Conservation (phyloP, 1,139 yeast genomes). For the Sugiyamaella castrensis region DNA sequence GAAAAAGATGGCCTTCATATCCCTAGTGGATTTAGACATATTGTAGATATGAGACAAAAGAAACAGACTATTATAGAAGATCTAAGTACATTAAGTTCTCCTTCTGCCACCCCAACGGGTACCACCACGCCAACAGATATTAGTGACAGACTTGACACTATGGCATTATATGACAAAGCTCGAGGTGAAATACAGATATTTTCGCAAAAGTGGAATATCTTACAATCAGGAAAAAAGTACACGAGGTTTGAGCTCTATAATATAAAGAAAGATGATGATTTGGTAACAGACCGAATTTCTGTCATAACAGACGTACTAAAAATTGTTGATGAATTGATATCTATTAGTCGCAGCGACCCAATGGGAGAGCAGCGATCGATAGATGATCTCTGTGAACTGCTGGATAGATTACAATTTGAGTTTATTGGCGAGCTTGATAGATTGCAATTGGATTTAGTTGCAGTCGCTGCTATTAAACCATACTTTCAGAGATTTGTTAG, state of each 20-base stretch:
- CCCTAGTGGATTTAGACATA: constrained; percentile 36
- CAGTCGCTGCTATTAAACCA: constrained; percentile 35
- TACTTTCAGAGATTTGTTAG: constrained; percentile 28
- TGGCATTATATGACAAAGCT: constrained; percentile 23
- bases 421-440: constrained; percentile 24
- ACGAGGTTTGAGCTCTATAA: constrained; percentile 26
- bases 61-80: constrained; percentile 20
- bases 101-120: no score
- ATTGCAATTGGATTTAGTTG: constrained; percentile 30
- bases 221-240: constrained; percentile 28
- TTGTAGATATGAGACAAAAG: constrained; percentile 34
- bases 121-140: constrained; percentile 9
- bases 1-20: constrained; percentile 40
- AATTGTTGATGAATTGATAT: background rate
- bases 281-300: constrained; percentile 19
- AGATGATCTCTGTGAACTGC: constrained; percentile 16
- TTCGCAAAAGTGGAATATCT: constrained; percentile 31
- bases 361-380: constrained; percentile 9
- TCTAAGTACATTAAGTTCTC: constrained; percentile 15
- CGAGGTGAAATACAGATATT: constrained; percentile 28
- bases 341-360: background rate
- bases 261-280: constrained; percentile 24
- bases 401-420: constrained; percentile 30
- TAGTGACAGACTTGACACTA: constrained; percentile 8
- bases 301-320: constrained; percentile 14